A percentile compares a stretch with the other conserved stretches of the same genome.
Evolutionary conservation across 108 stramenopile genomes (phyloP).

Genomic region (Discostella stelligeroides): DNA sequence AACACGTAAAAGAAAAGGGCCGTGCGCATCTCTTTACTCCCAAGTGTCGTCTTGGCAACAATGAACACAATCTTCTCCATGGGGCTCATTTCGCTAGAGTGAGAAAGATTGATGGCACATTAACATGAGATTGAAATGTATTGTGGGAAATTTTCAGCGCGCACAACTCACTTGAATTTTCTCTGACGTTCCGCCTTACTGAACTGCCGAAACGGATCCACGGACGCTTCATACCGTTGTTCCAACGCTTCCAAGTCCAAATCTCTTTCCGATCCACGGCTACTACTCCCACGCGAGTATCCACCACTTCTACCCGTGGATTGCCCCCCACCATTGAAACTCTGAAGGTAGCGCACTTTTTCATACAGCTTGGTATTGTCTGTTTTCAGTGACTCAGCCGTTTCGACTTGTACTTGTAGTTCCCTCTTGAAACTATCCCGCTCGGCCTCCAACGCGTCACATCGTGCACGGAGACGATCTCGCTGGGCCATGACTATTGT

Average conservation of each 20-base stretch:
- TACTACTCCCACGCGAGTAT: slow-evolving; percentile 18
- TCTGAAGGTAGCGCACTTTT: slow-evolving; percentile 85
- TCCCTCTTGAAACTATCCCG: slow-evolving; percentile 89
- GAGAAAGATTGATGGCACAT: neutral
- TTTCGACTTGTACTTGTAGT: slow-evolving; percentile 78
- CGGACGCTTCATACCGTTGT: slow-evolving; percentile 87
- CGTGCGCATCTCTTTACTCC: slow-evolving; percentile 87
- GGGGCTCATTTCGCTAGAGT: slow-evolving; percentile 75
- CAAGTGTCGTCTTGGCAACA: slow-evolving; percentile 76
- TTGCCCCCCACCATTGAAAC: slow-evolving; percentile 43
- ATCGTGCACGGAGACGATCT: slow-evolving; percentile 76
- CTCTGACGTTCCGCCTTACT: slow-evolving; percentile 80
- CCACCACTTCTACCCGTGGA: slow-evolving; percentile 23
- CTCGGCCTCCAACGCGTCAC: slow-evolving; percentile 83
- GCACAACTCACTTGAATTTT: slow-evolving; percentile 57
- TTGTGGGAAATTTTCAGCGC: too few species aligned
- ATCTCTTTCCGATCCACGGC: slow-evolving; percentile 59
- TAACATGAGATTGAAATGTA: too few species aligned
- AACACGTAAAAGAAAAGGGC: slow-evolving; percentile 82
- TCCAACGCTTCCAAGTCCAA: slow-evolving; percentile 89
- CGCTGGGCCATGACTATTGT: slow-evolving; percentile 91
- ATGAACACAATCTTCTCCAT: slow-evolving; percentile 87
- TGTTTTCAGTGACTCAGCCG: slow-evolving; percentile 72
- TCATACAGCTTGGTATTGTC: slow-evolving; percentile 93
- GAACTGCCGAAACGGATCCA: slow-evolving; percentile 91